Percentiles rank a stretch among this genome's conserved stretches.
Conservation (phyloP, 495 filamentous ascomycete species). For the Trichoderma gamsii region DNA sequence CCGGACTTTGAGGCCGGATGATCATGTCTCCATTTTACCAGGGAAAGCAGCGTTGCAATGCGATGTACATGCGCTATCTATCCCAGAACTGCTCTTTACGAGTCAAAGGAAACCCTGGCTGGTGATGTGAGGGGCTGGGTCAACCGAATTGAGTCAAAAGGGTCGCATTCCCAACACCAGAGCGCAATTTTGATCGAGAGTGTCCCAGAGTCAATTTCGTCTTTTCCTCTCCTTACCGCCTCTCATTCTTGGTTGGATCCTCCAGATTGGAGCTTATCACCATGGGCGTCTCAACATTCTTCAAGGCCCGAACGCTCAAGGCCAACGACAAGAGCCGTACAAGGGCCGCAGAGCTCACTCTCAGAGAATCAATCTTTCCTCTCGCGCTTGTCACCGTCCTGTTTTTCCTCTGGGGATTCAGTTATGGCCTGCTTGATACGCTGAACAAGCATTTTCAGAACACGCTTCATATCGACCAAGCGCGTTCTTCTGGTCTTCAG, state of each 20-base stretch:
- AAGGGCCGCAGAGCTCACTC: constrained; percentile 50
- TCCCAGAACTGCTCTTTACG: neutral
- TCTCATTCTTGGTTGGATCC: neutral
- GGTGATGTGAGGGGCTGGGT: constrained; percentile 13
- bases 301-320: constrained; percentile 33
- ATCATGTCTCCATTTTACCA: neutral
- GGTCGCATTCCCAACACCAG: constrained; percentile 4
- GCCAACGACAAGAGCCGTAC: constrained; percentile 45
- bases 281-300: constrained; percentile 31
- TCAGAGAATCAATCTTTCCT: constrained; percentile 49
- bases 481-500: constrained; percentile 33
- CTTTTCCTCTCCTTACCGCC: neutral
- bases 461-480: constrained; percentile 37
- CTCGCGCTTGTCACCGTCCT: constrained; percentile 63
- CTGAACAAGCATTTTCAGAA: constrained; percentile 21
- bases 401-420: constrained; percentile 85
- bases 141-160: neutral
- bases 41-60: neutral
- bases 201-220: neutral
- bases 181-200: neutral
- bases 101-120: constrained; percentile 4
- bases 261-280: constrained; percentile 10
- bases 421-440: constrained; percentile 68
- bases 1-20: constrained; percentile 2
- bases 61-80: neutral